Base-by-base conservation (phyloP, 2,329 filamentous ascomycete species). In the Colletotrichum karsti region DNA sequence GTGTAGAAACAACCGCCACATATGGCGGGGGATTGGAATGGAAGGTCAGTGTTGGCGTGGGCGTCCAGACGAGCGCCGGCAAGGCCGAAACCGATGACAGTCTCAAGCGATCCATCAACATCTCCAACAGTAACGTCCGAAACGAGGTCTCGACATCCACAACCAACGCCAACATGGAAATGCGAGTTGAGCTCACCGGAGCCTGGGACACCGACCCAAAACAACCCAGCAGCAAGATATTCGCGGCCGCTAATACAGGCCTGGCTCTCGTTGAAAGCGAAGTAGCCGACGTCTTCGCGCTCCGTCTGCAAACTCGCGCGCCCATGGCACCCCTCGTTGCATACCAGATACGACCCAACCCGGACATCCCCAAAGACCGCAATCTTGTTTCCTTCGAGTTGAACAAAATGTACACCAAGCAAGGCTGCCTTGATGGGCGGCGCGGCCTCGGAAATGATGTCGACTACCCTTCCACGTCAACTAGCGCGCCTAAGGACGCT, bases 401-500 rank as follows among this genome's bases (percentile, higher is more conserved):
- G 8, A 42, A 22, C 2, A 8, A n/a, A 3, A 22, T 3, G 2
- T 42, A 42, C 39, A 42, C 18, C 39, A 42, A 42, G 13, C 39
- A 42, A 20, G 39, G 39, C 4, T 42, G 39, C 39, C 39, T 42
- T 1, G 39, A 42, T 3, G 39, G 39, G 3, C 39, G 39, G 0
- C 18, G 4, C 0, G 39, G 39, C 2, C 0, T 2, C 5, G 13
- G 0, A 4, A 42, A 20, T 1, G 39, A 42, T 3, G 8, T 0
- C 1, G 9, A 42, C 39, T 42, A 42, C 2, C 39, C 39, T 42
- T n/a, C 39, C 1, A 0, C 7, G 18, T 6, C 39, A 2, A 18
- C 39, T n/a, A n/a, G n/a, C 1, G 39, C 18, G n/a, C 18, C 39
- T 0, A 42, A 42, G 2, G 39, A 42, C 2, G 39, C 39, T n/a